A percentile compares a stretch with the other conserved stretches of the same genome.
Evolutionary conservation across 1,284 basidiomycete species (phyloP).

Genomic region (Gomphus bonarii): DNA sequence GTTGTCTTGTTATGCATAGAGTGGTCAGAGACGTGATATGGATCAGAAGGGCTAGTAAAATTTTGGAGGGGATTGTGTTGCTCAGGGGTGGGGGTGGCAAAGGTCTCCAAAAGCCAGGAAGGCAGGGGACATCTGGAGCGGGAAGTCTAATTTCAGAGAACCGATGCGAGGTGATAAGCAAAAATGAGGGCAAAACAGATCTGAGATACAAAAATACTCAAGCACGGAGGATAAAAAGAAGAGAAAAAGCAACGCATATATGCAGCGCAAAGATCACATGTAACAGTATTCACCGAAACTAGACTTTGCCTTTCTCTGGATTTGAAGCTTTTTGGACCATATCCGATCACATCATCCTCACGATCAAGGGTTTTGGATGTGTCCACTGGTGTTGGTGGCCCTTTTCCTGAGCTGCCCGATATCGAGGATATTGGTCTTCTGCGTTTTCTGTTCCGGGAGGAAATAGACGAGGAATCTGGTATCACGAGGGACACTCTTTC

Average conservation of each 20-base stretch:
- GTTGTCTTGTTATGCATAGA: not conserved
- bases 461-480: constrained; percentile 14
- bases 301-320: not conserved
- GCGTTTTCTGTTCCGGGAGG: constrained; percentile 21
- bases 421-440: constrained; percentile 33
- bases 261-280: not conserved
- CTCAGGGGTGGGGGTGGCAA: constrained; percentile 29
- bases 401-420: constrained; percentile 32
- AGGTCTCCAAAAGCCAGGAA: constrained; percentile 35
- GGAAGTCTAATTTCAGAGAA: not conserved
- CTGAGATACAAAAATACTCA: not conserved
- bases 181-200: not conserved
- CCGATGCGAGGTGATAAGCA: not conserved
- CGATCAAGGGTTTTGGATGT: constrained; percentile 25
- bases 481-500: constrained; percentile 25
- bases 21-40: not conserved
- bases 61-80: constrained; percentile 34
- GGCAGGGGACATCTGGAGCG: constrained; percentile 24
- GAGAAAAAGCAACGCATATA: not conserved
- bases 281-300: not conserved
- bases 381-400: constrained; percentile 33
- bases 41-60: constrained; percentile 16
- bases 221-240: not conserved
- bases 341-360: constrained; percentile 24
- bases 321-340: constrained; percentile 35